Conservation (phyloP, 148 eudicot genomes). For the Camellia granthamiana region DNA sequence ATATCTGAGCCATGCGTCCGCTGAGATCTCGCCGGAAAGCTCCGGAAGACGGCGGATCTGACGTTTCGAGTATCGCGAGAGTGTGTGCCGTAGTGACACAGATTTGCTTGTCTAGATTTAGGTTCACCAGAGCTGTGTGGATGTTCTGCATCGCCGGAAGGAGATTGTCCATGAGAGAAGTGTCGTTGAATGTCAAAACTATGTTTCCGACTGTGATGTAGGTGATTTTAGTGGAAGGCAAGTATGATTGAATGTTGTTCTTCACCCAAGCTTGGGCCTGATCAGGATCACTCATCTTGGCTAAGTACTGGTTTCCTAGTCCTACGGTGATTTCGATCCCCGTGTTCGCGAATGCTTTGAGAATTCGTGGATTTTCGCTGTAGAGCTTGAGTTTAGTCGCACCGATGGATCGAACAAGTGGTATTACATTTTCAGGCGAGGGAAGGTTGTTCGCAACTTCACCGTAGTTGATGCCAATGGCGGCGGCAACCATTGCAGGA, state of each 20-base stretch:
- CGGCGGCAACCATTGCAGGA: no score
- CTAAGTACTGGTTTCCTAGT: constrained; percentile 21
- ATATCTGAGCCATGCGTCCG: constrained; percentile 28
- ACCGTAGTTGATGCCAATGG: no score
- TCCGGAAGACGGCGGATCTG: no score
- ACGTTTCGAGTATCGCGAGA: constrained; percentile 11
- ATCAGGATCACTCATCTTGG: constrained; percentile 44
- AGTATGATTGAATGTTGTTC: constrained; percentile 41
- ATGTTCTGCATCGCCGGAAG: constrained; percentile 64
- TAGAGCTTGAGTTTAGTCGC: no score
- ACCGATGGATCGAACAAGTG: no score
- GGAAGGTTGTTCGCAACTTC: no score
- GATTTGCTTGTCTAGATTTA: constrained; percentile 35
- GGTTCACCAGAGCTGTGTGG: constrained; percentile 18
- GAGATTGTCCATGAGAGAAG: constrained; percentile 32
- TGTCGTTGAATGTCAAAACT: constrained; percentile 56
- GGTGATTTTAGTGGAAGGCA: constrained; percentile 63
- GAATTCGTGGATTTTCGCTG: no score
- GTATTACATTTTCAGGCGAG: no score
- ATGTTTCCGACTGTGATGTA: constrained; percentile 66
- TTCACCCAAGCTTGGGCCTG: constrained; percentile 56
- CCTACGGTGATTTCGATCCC: no score
- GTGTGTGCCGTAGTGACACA: constrained; percentile 65
- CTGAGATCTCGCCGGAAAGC: no score
- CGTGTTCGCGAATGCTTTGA: no score